Evolutionary conservation across 192 early-diverging fungal genomes (phyloP).

Genomic region (Glomus cerebriforme): DNA sequence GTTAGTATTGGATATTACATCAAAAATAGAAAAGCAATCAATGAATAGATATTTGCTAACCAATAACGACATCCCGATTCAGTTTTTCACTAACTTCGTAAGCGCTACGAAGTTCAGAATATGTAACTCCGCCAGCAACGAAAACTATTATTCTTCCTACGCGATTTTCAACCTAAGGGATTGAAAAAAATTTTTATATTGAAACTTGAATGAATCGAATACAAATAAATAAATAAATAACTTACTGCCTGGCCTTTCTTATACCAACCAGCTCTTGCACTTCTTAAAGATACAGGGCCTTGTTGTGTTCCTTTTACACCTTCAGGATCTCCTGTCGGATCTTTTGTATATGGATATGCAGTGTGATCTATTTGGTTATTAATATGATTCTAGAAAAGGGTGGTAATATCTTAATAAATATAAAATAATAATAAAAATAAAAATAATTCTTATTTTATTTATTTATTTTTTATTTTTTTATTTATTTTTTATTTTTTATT

Average conservation of each 20-base stretch:
- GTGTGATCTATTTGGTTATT: constrained; percentile 56
- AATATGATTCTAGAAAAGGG: constrained; percentile 56
- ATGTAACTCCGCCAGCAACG: constrained; percentile 72
- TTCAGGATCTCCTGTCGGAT: constrained; percentile 34
- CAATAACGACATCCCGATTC: constrained; percentile 73
- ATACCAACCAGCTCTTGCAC: constrained; percentile 13
- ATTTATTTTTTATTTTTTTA: no score
- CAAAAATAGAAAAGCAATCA: background rate
- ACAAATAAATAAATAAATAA: background rate
- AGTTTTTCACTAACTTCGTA: constrained; percentile 67
- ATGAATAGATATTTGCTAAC: constrained; percentile 37
- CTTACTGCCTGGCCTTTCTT: constrained; percentile 17
- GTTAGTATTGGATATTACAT: background rate
- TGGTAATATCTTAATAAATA: background rate
- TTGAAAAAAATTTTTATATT: constrained; percentile 15
- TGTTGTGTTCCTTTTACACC: background rate
- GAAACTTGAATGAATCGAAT: constrained; percentile 16
- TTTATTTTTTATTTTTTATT: no score
- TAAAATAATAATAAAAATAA: background rate
- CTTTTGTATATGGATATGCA: constrained; percentile 68
- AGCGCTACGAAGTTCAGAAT: constrained; percentile 71
- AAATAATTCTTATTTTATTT: no score
- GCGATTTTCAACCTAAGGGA: constrained; percentile 37
- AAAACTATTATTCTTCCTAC: constrained; percentile 69
- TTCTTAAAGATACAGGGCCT: constrained; percentile 44